Evolutionary conservation across 345 rosid genomes (phyloP).

Genomic region (Laguncularia racemosa): DNA sequence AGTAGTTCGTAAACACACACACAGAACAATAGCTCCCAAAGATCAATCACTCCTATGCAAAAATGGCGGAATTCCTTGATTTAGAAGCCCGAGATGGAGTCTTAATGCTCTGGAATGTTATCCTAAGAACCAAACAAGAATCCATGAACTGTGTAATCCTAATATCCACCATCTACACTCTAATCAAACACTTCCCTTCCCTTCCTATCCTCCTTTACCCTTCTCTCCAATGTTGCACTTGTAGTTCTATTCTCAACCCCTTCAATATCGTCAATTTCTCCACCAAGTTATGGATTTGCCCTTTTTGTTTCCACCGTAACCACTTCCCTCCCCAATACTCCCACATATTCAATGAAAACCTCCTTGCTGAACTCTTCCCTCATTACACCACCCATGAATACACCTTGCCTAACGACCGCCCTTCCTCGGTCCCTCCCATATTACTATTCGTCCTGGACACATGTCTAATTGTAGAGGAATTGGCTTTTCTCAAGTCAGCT

Average conservation of each 20-base stretch:
- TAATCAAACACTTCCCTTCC: too few species aligned
- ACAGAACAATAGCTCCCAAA: too few species aligned
- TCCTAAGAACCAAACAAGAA: constrained; percentile 67
- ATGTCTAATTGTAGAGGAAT: constrained; percentile 80
- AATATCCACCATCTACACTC: constrained; percentile 77
- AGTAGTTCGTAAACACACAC: too few species aligned
- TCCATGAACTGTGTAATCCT: constrained; percentile 66
- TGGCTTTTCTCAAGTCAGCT: too few species aligned
- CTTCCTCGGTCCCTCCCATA: constrained; percentile 45
- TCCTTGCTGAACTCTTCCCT: constrained; percentile 91
- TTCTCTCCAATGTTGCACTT: constrained; percentile 87
- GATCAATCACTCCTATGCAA: too few species aligned
- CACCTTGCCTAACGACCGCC: constrained; percentile 31
- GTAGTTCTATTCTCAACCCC: constrained; percentile 84
- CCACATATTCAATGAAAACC: constrained; percentile 62
- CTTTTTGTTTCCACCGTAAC: constrained; percentile 85
- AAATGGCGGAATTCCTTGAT: constrained; percentile 33
- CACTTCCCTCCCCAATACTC: constrained; percentile 74
- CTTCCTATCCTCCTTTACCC: constrained; percentile 64
- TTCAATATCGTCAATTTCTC: constrained; percentile 72
- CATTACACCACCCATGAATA: constrained; percentile 81
- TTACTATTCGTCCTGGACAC: constrained; percentile 80
- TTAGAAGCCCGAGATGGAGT: constrained; percentile 35
- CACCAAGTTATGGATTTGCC: constrained; percentile 87
- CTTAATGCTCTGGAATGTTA: constrained; percentile 74